These are phyloP conservation scores for Aspergillus sp. DNA, from an alignment of 2,329 filamentous ascomycete species.

Conservation along the genomic window DNA sequence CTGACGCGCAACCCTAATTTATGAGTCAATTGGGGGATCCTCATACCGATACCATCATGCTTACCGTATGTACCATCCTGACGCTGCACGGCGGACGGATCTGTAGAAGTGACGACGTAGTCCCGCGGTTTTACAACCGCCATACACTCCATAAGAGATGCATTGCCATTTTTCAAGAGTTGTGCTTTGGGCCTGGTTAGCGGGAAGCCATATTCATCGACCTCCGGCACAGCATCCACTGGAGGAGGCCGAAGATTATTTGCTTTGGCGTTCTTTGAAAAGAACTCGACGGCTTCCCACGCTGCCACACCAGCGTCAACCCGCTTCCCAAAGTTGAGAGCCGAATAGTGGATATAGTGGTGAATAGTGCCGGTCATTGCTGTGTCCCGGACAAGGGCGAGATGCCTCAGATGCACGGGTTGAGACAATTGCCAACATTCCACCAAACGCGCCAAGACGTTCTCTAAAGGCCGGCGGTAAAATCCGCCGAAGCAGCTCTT, in stretches of 20 bases:
- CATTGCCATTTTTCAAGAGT: conserved; percentile 41
- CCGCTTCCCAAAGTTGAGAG: conserved; percentile 51
- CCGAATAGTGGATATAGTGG: conserved; percentile 57
- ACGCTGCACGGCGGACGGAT: conserved; percentile 29
- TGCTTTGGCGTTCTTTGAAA: conserved; percentile 31
- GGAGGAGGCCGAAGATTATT: conserved; percentile 26
- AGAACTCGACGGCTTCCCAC: conserved; percentile 54
- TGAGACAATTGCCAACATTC: conserved; percentile 60
- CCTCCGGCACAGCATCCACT: conserved; percentile 30
- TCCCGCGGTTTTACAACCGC: conserved; percentile 29
- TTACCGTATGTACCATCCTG: conserved; percentile 34
- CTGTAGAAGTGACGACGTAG: conserved; percentile 34
- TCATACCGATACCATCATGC: conserved; percentile 1
- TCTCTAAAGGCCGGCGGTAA: conserved; percentile 56
- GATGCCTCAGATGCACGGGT: conserved; percentile 55
- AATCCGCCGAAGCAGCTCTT: conserved; percentile 48
- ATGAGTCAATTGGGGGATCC: background rate
- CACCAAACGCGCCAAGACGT: conserved; percentile 51
- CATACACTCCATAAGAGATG: conserved; percentile 44
- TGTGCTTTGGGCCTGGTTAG: conserved; percentile 30
- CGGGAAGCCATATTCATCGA: conserved; percentile 52
- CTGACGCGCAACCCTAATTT: conserved; percentile 8
- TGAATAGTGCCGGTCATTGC: conserved; percentile 46
- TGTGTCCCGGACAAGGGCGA: conserved; percentile 57
- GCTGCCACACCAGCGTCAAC: conserved; percentile 50